phyloP scores from a whole-genome alignment of 192 early-diverging fungal genomes.

The Umbelopsis vinacea region DNA sequence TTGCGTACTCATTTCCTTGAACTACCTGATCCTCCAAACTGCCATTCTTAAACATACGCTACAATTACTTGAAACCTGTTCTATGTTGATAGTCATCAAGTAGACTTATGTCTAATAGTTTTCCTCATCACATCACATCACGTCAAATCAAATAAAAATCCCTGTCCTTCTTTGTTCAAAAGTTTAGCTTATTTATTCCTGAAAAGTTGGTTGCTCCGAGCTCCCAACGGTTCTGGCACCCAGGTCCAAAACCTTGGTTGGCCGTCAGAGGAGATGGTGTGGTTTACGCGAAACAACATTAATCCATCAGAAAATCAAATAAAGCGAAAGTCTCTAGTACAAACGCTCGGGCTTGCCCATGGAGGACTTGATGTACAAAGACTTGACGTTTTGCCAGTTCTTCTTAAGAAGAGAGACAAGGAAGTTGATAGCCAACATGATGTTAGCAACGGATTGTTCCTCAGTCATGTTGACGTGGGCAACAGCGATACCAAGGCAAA shows the following conservation, averaged over 20 bases:
- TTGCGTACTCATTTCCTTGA: no score
- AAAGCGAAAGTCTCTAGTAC: conserved; percentile 59
- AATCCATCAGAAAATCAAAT: background rate
- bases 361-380: conserved; percentile 95
- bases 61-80: no score
- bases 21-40: no score
- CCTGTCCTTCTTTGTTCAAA: no score
- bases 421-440: conserved; percentile 98
- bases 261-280: conserved; percentile 30
- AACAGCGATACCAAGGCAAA: conserved; percentile 96
- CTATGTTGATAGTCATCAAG: no score
- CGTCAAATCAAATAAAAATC: no score
- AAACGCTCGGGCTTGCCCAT: conserved; percentile 95
- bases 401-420: conserved; percentile 97
- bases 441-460: conserved; percentile 90
- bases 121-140: no score
- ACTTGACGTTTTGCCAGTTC: conserved; percentile 99
- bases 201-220: conserved; percentile 23
- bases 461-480: conserved; percentile 95
- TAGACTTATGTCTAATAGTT: no score
- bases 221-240: conserved; percentile 40
- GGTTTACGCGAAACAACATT: conserved; percentile 21
- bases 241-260: conserved; percentile 38
- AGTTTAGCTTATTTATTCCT: conserved; percentile 1
- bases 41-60: no score